Evolutionary conservation across 495 filamentous ascomycete species (phyloP), one percentile per base, ranked within the genome.

Genomic region (Tuber microsphaerosporum): DNA sequence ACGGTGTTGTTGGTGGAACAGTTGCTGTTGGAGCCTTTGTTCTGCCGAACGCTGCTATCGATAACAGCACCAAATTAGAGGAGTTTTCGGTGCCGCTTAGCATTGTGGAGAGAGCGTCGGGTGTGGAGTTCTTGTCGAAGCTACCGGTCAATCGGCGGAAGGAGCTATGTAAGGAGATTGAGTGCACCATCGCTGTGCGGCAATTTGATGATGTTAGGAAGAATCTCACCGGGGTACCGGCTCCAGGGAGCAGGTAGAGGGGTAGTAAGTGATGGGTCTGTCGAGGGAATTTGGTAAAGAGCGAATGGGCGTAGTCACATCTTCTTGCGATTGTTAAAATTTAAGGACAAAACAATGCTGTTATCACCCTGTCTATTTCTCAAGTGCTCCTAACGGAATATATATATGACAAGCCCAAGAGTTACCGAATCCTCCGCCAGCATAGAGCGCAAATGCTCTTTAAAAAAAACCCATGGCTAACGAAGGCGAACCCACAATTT

Each of bases 1-100:
- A 97, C 80, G 92, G 92, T 2, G 87, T 84, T 20, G 85, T 85
- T 1, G 88, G 88, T 12, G 92, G 93, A 7, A 91, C 91, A 74
- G 95, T 99, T 3, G 93, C 93, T 3, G 84, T 99, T 12, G 96
- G 92, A 34, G 96, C 95, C 3, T 99, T 99, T 82, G 95, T 99
- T 71, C 86, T 99, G 80, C 95, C 95, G 14, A 99, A 99, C 83
- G 94, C 93, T 20, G 86, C 84, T n/a, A 98, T 99, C 81, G 85
- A 90, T 37, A 98, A 97, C 79, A 88, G 90, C 46, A 97, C 93
- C 85, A 90, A 89, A 39, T 84, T 99, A 79, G 86, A 87, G 22
- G 93, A 97, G 80, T 99, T 98, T 82, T 94, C 97, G 87, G 96
- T 98, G 31, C 94, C 94, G 1, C 80, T 99, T 34, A 94, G 97